Percentiles rank a stretch among this genome's conserved stretches.
Evolutionary conservation across 345 rosid genomes (phyloP).

Genomic region (Populus deltoides): DNA sequence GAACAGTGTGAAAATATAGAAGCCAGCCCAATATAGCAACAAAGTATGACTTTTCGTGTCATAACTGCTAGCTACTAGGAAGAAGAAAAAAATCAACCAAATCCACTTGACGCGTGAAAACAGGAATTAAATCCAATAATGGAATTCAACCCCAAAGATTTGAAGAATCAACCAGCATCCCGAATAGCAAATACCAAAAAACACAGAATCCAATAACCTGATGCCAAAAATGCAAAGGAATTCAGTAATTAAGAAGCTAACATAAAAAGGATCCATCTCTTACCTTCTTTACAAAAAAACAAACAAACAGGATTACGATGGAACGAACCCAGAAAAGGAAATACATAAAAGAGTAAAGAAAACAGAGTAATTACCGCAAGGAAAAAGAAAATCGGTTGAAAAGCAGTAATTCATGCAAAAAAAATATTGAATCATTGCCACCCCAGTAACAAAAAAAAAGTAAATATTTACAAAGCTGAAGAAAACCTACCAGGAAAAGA

Average conservation of each 20-base stretch:
- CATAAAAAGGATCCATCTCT: background rate
- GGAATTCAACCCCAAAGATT: background rate
- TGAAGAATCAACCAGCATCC: background rate
- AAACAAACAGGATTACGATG: background rate
- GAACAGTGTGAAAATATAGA: background rate
- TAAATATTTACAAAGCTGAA: background rate
- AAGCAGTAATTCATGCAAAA: background rate
- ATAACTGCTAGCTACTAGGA: background rate
- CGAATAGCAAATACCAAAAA: background rate
- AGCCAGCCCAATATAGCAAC: background rate
- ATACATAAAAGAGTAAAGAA: background rate
- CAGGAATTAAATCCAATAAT: background rate
- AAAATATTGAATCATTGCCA: too few species aligned
- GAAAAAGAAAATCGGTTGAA: slow-evolving; percentile 23
- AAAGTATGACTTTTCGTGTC: background rate
- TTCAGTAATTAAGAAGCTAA: too few species aligned
- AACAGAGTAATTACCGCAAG: slow-evolving; percentile 32
- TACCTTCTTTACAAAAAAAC: background rate
- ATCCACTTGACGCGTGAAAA: background rate
- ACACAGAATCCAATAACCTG: background rate
- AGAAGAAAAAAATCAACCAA: background rate
- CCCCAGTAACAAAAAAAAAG: background rate
- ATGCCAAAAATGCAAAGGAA: background rate
- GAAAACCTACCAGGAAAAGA: background rate
- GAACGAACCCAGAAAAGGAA: slow-evolving; percentile 3